Base-by-base conservation (phyloP, 2,329 filamentous ascomycete species). In the Plectosphaerella cucumerina region DNA sequence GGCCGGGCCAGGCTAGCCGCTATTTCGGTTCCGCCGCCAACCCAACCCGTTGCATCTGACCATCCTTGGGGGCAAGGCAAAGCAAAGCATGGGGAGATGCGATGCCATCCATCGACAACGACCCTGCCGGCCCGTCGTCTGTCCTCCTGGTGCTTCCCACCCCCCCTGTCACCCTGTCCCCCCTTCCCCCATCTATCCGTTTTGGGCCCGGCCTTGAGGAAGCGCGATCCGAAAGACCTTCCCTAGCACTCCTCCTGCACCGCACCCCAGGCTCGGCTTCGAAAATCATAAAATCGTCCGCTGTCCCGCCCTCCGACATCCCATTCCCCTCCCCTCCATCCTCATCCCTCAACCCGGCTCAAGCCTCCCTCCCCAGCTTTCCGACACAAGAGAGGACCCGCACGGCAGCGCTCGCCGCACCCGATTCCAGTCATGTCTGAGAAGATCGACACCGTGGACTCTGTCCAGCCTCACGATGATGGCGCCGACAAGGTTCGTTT, bases 211-310 rank as follows among this genome's bases (percentile, higher is more conserved):
- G 45, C 34, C 21, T 35, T 20, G 41, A 47, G 48, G 48, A 33
- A 37, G 48, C 34, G 34, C 41, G 47, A 48, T 44, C 50, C 48
- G 50, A 42, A 42, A 42, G 14, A 10, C 12, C 35, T 43, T 45
- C 31, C 17, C 43, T 45, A n/a, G 26, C 26, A 8, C 26, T 31
- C 8, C 2, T 9, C 26, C 8, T 11, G 4, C 6, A 31, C 26
- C 26, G 42, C 15, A 34, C 51, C 21, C 11, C 39, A 14, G 39
- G 33, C 10, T n/a, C n/a, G 39, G 33, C 10, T n/a, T 42, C 35
- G 46, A 56, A 56, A 51, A 46, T 54, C 50, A 56, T 56, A 56
- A 56, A 56, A 53, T 47, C 54, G 50, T 46, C 47, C 45, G 48
- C 20, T 42, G 48, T 48, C 50, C 53, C 53, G 34, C 48, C 42